Evolutionary conservation across 1,284 basidiomycete species (phyloP).

Genomic region (Ganoderma multipileum): DNA sequence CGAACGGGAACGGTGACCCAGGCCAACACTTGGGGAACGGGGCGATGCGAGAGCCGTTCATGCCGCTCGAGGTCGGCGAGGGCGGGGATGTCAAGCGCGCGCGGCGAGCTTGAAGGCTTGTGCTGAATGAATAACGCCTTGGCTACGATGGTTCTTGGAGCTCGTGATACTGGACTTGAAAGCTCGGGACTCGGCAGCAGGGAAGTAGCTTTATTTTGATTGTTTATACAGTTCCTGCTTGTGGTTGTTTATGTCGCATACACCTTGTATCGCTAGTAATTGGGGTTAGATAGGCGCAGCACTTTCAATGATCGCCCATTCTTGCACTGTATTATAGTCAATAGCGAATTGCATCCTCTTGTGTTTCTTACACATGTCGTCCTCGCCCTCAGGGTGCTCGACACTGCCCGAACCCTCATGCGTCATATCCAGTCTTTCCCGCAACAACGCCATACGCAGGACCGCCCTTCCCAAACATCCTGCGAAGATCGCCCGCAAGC

Average conservation of each 20-base stretch:
- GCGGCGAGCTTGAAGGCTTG: slow-evolving; percentile 42
- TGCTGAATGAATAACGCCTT: neutral
- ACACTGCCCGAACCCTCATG: neutral
- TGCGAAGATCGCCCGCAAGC: slow-evolving; percentile 35
- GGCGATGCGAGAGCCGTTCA: slow-evolving; percentile 45
- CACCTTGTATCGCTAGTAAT: slow-evolving; percentile 6
- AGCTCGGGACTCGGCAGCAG: neutral
- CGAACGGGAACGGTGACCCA: slow-evolving; percentile 12
- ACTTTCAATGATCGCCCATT: neutral
- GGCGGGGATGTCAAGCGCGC: slow-evolving; percentile 57
- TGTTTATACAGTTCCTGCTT: neutral
- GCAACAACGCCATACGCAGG: slow-evolving; percentile 37
- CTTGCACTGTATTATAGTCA: slow-evolving; percentile 1
- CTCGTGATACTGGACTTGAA: neutral
- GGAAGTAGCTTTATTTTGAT: neutral
- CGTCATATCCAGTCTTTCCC: slow-evolving; percentile 29
- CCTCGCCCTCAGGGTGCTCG: no score
- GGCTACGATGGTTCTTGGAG: neutral
- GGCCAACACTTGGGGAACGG: slow-evolving; percentile 6
- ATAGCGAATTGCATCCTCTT: neutral
- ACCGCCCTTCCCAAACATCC: slow-evolving; percentile 38
- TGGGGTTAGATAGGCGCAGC: neutral
- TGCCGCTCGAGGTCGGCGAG: slow-evolving; percentile 48
- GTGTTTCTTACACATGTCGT: no score
- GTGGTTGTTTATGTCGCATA: neutral